Percentiles rank a stretch among this genome's conserved stretches.
Conservation (phyloP, 2,329 filamentous ascomycete genomes). For the Hymenoscyphus occultus region DNA sequence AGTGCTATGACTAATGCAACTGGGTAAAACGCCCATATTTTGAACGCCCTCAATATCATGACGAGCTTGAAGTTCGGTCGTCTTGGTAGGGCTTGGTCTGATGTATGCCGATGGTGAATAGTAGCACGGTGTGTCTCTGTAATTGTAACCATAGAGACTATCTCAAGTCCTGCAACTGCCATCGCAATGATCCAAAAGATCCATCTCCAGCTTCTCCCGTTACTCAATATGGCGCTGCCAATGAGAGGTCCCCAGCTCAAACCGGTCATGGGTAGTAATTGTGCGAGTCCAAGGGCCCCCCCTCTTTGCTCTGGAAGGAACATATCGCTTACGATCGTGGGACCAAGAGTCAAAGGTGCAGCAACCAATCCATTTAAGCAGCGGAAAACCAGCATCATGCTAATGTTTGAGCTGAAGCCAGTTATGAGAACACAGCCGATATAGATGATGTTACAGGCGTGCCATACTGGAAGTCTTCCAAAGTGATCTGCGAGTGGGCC, state of each 20-base stretch:
- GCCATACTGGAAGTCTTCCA: conserved; percentile 6
- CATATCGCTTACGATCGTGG: conserved; percentile 7
- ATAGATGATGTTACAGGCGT: conserved; percentile 7
- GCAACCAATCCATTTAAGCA: conserved; percentile 3
- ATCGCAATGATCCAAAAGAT: conserved; percentile 6
- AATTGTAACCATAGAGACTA: conserved; percentile 5
- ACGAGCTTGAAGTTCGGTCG: conserved; percentile 6
- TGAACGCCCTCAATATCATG: conserved; percentile 3
- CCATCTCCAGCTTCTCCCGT: conserved; percentile 6
- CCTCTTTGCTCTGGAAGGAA: conserved; percentile 3
- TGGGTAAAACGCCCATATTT: conserved; percentile 8
- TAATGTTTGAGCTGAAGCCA: conserved; percentile 7
- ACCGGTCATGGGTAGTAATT: background rate
- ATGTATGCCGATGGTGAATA: background rate
- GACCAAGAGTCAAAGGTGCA: conserved; percentile 7
- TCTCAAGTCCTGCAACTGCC: conserved; percentile 2
- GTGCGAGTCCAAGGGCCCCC: background rate
- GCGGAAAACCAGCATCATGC: conserved; percentile 4
- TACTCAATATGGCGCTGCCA: background rate
- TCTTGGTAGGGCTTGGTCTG: background rate
- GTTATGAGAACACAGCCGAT: conserved; percentile 2
- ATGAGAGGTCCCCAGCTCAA: conserved; percentile 3
- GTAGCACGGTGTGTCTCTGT: conserved; percentile 1
- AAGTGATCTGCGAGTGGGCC: conserved; percentile 6
- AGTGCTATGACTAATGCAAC: conserved; percentile 2